Percentiles rank a stretch among this genome's conserved stretches.
phyloP scores from a whole-genome alignment of 164 flowering plant species.

The Dillenia turbinata region DNA sequence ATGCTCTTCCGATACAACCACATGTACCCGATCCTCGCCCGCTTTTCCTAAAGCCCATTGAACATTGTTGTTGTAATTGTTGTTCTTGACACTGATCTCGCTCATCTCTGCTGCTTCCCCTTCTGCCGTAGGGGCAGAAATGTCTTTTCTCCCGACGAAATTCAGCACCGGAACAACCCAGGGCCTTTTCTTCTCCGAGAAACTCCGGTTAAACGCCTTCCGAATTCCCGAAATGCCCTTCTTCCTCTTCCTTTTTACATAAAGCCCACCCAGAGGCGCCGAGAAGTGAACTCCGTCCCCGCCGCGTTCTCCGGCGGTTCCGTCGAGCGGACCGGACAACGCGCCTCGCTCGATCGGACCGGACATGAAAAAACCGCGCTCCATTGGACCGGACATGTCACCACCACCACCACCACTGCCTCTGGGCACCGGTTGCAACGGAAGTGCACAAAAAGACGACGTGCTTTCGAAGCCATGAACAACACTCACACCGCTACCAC shows the following conservation, averaged over 20 bases:
- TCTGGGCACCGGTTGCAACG: slow-evolving; percentile 78
- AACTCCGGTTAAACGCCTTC: slow-evolving; percentile 52
- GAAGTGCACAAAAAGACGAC: slow-evolving; percentile 70
- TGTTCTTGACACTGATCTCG: slow-evolving; percentile 11
- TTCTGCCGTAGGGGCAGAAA: slow-evolving; percentile 6
- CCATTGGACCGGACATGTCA: slow-evolving; percentile 44
- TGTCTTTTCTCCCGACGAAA: slow-evolving; percentile 53
- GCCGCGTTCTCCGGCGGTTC: slow-evolving; percentile 7
- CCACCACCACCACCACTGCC: slow-evolving; percentile 14
- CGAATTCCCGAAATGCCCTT: slow-evolving; percentile 58
- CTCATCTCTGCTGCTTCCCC: slow-evolving; percentile 23
- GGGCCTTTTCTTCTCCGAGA: slow-evolving; percentile 77
- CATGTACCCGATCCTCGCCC: slow-evolving; percentile 98
- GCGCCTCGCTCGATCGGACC: slow-evolving; percentile 96
- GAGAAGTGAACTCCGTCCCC: slow-evolving; percentile 62
- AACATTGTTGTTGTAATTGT: slow-evolving; percentile 29
- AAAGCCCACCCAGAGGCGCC: slow-evolving; percentile 73
- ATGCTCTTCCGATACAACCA: slow-evolving; percentile 92
- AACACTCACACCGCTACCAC: slow-evolving; percentile 20
- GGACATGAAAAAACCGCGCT: slow-evolving; percentile 87
- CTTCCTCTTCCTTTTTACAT: slow-evolving; percentile 53
- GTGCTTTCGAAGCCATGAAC: slow-evolving; percentile 81
- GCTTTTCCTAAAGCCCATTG: slow-evolving; percentile 99
- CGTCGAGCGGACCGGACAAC: slow-evolving; percentile 78
- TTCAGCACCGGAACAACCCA: slow-evolving; percentile 90